Conservation (phyloP, 495 filamentous ascomycete genomes). For the Trichoderma virens region DNA sequence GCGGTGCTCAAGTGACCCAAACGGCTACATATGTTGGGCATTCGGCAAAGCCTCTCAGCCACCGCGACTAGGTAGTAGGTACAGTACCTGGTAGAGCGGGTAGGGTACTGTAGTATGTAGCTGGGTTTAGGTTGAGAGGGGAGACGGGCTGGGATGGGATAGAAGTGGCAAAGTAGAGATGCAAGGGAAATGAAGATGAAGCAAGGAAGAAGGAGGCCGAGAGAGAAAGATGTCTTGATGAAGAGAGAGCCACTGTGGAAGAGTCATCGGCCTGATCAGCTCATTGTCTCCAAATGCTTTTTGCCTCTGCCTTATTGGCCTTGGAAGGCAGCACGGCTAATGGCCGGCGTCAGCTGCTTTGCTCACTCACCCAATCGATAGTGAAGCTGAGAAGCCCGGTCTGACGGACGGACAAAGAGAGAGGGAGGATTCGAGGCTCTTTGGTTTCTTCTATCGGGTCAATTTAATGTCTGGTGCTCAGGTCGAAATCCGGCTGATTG, state of each 20-base stretch:
- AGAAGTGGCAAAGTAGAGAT: not conserved
- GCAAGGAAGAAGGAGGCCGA: not conserved
- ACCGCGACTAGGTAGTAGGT: not conserved
- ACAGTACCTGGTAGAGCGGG: not conserved
- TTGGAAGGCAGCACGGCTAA: not conserved
- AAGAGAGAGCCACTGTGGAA: not conserved
- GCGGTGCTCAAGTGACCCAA: slow-evolving; percentile 2
- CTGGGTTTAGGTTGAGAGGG: too few species aligned
- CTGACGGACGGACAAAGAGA: too few species aligned
- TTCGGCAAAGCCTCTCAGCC: not conserved
- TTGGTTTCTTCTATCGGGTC: too few species aligned
- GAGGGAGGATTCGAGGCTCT: too few species aligned
- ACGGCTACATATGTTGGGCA: not conserved
- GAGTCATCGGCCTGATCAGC: not conserved
- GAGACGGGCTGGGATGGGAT: too few species aligned
- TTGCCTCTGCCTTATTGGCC: not conserved
- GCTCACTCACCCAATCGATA: not conserved
- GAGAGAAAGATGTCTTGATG: not conserved
- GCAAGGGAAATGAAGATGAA: not conserved
- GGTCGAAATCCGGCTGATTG: too few species aligned
- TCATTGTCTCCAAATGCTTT: not conserved
- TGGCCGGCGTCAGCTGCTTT: not conserved
- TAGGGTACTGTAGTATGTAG: too few species aligned
- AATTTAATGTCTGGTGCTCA: too few species aligned
- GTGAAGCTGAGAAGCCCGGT: too few species aligned